These are phyloP conservation scores for Atalantia buxifolia DNA, from an alignment of 345 rosid genomes.

Conservation along the genomic window DNA sequence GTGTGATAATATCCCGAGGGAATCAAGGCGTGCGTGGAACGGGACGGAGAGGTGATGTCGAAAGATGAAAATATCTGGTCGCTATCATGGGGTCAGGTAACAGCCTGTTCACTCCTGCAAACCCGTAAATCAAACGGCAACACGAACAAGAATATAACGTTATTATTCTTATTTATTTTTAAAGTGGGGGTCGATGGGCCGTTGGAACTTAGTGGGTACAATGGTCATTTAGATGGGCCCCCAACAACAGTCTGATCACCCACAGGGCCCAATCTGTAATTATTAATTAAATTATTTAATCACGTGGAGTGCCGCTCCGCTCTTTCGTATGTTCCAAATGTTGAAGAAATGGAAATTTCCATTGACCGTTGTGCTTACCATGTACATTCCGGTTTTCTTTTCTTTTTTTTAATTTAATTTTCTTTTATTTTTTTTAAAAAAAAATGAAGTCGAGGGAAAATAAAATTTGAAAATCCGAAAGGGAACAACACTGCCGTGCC, in stretches of 20 bases:
- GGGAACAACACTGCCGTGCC: background rate
- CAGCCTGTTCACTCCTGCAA: slow-evolving; percentile 27
- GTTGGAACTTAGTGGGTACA: background rate
- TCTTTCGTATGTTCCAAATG: background rate
- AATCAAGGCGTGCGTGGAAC: slow-evolving; percentile 13
- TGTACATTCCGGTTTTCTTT: background rate
- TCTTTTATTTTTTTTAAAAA: background rate
- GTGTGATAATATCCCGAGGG: slow-evolving; percentile 14
- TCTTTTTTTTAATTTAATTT: background rate
- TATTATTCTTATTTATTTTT: too few relatives aligned
- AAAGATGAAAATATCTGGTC: slow-evolving; percentile 19
- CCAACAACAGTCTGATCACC: background rate
- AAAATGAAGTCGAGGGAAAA: background rate
- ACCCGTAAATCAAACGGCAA: background rate
- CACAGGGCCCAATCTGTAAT: slow-evolving; percentile 18
- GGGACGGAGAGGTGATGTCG: slow-evolving; percentile 23
- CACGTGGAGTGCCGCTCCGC: background rate
- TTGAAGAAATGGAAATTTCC: background rate
- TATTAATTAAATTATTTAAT: slow-evolving; percentile 9
- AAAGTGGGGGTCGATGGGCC: slow-evolving; percentile 3
- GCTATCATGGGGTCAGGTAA: slow-evolving; percentile 23
- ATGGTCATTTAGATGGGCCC: slow-evolving; percentile 7
- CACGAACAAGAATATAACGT: background rate
- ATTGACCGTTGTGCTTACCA: background rate
- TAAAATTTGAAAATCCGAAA: background rate